These are phyloP conservation scores for Glycyrrhiza uralensis DNA, from an alignment of 306 rosid species.

Conservation along the genomic window DNA sequence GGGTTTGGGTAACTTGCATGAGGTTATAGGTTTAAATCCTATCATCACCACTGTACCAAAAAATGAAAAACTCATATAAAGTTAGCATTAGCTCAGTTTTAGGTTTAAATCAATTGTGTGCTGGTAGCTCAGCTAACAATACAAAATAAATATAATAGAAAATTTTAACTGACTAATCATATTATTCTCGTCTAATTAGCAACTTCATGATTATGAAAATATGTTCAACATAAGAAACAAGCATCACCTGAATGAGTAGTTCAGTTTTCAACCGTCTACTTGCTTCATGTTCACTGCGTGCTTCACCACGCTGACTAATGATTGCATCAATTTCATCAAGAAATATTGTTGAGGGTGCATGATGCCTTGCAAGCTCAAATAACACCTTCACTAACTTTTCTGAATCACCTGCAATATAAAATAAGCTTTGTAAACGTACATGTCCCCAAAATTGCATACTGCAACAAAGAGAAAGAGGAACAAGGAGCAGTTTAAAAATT, in stretches of 20 bases:
- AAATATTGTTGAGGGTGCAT: constrained; percentile 99
- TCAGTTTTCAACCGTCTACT: constrained; percentile 96
- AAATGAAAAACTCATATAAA: not conserved
- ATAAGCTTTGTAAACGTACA: constrained; percentile 20
- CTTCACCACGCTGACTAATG: constrained; percentile 97
- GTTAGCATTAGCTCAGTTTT: not conserved
- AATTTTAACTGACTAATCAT: not conserved
- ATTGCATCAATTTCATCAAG: constrained; percentile 98
- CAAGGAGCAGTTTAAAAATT: not conserved
- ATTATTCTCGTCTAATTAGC: not conserved
- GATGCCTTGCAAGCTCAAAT: constrained; percentile 97
- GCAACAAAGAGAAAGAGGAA: not conserved
- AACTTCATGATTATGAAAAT: not conserved
- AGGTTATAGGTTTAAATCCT: not conserved
- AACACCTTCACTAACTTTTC: constrained; percentile 85
- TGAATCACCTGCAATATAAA: constrained; percentile 74
- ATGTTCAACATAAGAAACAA: constrained; percentile 29
- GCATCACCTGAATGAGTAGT: constrained; percentile 89
- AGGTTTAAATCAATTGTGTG: not conserved
- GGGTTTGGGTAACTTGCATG: not conserved
- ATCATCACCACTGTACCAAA: not conserved
- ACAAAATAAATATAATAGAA: not conserved
- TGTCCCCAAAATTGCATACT: not conserved
- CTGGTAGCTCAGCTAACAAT: not conserved
- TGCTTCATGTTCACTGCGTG: constrained; percentile 96